Evolutionary conservation across 331 rosid species (phyloP).

Genomic region (Acacia concinna): DNA sequence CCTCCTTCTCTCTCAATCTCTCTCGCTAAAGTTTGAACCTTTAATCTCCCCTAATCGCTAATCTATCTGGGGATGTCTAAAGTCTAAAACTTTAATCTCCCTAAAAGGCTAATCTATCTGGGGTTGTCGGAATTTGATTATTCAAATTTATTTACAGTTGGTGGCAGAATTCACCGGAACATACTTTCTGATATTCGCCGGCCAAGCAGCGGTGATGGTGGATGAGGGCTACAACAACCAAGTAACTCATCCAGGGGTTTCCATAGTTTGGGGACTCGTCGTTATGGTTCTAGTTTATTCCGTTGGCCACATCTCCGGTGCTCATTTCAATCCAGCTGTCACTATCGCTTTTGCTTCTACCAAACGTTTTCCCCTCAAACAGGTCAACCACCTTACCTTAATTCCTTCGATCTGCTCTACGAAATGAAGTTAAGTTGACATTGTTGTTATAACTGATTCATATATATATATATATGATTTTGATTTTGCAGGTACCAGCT

Average conservation of each 20-base stretch:
- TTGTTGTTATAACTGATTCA: background rate
- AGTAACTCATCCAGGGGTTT: slow-evolving; percentile 64
- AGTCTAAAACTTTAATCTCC: background rate
- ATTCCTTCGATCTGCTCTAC: background rate
- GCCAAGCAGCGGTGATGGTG: slow-evolving; percentile 74
- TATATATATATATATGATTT: background rate
- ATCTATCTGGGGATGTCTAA: background rate
- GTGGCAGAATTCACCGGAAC: slow-evolving; percentile 80
- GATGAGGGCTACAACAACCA: slow-evolving; percentile 36
- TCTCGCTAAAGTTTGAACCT: background rate
- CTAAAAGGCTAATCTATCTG: background rate
- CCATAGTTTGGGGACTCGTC: slow-evolving; percentile 73
- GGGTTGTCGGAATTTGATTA: background rate
- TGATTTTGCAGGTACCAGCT: slow-evolving; percentile 35
- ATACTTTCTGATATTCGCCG: slow-evolving; percentile 76
- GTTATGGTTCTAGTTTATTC: slow-evolving; percentile 75
- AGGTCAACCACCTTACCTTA: slow-evolving; percentile 45
- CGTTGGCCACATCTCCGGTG: slow-evolving; percentile 91
- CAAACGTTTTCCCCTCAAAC: slow-evolving; percentile 65
- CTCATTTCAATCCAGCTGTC: slow-evolving; percentile 88
- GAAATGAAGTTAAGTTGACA: background rate
- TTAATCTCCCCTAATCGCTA: background rate
- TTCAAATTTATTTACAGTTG: slow-evolving; percentile 48
- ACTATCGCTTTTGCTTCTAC: slow-evolving; percentile 78
- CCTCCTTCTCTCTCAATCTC: background rate